Percentiles rank a stretch among this genome's conserved stretches.
These are phyloP conservation scores for Penicillium expansum DNA, from an alignment of 2,329 filamentous ascomycete genomes.

Conservation along the genomic window DNA sequence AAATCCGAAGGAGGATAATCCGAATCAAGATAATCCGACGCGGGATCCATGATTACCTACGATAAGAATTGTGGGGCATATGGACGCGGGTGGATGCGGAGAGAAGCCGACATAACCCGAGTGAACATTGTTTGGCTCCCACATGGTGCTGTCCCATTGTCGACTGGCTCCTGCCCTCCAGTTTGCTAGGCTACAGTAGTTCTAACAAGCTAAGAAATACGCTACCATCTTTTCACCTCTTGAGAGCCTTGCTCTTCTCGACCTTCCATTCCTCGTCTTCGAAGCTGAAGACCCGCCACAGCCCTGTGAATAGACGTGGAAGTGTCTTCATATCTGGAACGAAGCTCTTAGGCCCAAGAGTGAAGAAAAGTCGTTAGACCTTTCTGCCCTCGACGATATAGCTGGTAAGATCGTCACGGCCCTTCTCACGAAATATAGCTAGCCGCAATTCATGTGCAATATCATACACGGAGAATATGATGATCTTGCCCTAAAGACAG, in stretches of 20 bases:
- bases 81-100: neutral
- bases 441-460: too few relatives aligned
- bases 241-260: neutral
- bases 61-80: neutral
- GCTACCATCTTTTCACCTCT: neutral
- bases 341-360: neutral
- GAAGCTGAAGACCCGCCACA: neutral
- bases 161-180: neutral
- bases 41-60: neutral
- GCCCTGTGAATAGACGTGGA: neutral
- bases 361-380: neutral
- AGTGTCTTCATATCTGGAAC: neutral
- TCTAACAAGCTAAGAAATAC: neutral
- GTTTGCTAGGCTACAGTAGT: neutral
- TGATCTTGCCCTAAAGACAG: neutral
- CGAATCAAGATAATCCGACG: neutral
- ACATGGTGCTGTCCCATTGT: neutral
- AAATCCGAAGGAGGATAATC: neutral
- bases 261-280: neutral
- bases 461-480: too few relatives aligned
- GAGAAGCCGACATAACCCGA: neutral
- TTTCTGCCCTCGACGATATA: neutral
- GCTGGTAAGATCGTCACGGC: neutral
- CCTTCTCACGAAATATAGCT: neutral
- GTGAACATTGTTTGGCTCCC: neutral